These are phyloP conservation scores for Clonostachys rosea DNA, from an alignment of 2,329 filamentous ascomycete species.

Conservation along the genomic window DNA sequence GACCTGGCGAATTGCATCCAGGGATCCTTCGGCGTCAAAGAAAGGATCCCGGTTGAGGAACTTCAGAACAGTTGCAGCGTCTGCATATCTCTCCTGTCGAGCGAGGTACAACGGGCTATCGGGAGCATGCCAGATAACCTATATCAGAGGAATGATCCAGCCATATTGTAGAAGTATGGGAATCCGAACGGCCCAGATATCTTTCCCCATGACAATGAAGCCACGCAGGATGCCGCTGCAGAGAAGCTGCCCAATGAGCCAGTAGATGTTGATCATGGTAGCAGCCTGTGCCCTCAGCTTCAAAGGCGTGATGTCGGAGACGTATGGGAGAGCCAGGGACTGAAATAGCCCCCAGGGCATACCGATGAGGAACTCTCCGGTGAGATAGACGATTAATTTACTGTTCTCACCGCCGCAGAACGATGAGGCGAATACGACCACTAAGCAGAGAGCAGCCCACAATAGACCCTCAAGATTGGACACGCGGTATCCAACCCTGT, in stretches of 20 bases:
- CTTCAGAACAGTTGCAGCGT: slow-evolving; percentile 18
- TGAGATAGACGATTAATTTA: slow-evolving; percentile 14
- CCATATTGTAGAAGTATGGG: slow-evolving; percentile 32
- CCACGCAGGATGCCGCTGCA: slow-evolving; percentile 22
- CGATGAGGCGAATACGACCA: background rate
- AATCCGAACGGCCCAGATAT: slow-evolving; percentile 27
- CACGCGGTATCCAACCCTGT: slow-evolving; percentile 5
- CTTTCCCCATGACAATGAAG: slow-evolving; percentile 12
- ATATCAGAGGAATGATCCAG: slow-evolving; percentile 25
- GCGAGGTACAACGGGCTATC: slow-evolving; percentile 33
- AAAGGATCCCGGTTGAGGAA: slow-evolving; percentile 15
- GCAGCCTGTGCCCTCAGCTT: slow-evolving; percentile 29
- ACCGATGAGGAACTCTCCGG: slow-evolving; percentile 25
- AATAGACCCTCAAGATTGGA: background rate
- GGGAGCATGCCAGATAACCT: slow-evolving; percentile 23
- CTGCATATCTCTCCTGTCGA: slow-evolving; percentile 17
- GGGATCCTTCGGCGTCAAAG: slow-evolving; percentile 21
- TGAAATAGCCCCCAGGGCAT: slow-evolving; percentile 25
- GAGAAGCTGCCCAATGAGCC: slow-evolving; percentile 30
- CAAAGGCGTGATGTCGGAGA: slow-evolving; percentile 22
- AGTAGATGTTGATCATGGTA: slow-evolving; percentile 31
- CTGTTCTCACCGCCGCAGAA: background rate
- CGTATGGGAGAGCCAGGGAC: slow-evolving; percentile 27
- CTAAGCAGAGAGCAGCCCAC: background rate
- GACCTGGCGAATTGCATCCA: slow-evolving; percentile 30